These are phyloP conservation scores for Elongisporangium undulatum DNA, from an alignment of 352 stramenopile genomes.

Conservation along the genomic window DNA sequence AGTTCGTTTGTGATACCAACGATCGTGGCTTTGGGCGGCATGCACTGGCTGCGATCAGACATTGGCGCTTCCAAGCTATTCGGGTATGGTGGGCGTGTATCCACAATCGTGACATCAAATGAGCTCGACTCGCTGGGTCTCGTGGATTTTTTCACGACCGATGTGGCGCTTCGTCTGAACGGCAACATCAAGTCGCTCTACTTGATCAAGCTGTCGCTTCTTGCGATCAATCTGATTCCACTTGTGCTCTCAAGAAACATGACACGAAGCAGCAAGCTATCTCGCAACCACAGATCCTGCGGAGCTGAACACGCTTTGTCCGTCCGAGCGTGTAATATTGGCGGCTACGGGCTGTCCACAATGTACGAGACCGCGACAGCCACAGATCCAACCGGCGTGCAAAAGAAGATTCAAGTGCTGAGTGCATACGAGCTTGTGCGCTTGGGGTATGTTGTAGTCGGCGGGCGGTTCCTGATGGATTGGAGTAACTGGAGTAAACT, in stretches of 20 bases:
- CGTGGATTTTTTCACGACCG: constrained; percentile 10
- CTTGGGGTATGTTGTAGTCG: no score
- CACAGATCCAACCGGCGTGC: no score
- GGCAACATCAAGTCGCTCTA: constrained; percentile 14
- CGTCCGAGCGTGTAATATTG: constrained; percentile 17
- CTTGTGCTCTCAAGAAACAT: constrained; percentile 2
- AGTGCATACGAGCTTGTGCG: no score
- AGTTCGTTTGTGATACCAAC: constrained; percentile 32
- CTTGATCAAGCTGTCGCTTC: constrained; percentile 13
- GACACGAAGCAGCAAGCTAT: constrained; percentile 1
- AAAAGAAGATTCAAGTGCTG: no score
- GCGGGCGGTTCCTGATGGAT: no score
- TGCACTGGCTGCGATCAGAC: constrained; percentile 20
- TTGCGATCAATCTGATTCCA: constrained; percentile 10
- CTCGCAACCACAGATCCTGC: not conserved
- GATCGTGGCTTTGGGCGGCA: constrained; percentile 24
- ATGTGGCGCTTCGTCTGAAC: constrained; percentile 17
- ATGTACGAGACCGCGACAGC: no score
- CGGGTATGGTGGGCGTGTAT: constrained; percentile 18
- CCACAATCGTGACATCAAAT: constrained; percentile 16
- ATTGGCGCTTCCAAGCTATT: constrained; percentile 7
- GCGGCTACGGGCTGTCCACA: constrained; percentile 5
- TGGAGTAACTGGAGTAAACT: no score
- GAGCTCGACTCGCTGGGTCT: constrained; percentile 7
- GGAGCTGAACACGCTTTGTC: constrained; percentile 20